Conservation (phyloP, 495 filamentous ascomycete genomes). For the Tuber brumale region DNA sequence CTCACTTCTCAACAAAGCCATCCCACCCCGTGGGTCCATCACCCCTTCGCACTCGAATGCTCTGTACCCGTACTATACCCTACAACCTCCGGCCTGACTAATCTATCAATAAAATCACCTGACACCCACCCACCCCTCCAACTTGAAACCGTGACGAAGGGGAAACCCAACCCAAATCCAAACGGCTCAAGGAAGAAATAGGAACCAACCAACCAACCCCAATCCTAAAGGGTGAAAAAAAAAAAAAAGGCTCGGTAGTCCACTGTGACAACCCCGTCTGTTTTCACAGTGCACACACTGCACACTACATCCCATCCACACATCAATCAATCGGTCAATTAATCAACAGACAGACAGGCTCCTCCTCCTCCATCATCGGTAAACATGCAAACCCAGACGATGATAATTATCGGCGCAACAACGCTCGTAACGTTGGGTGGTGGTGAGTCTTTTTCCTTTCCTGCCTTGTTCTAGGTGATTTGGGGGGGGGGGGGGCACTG, state of each 20-base stretch:
- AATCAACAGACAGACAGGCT: background rate
- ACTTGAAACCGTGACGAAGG: background rate
- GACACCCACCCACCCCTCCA: background rate
- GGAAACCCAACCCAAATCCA: background rate
- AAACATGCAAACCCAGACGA: conserved; percentile 55
- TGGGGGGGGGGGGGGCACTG: background rate
- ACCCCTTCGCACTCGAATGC: background rate
- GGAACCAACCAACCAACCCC: conserved; percentile 5
- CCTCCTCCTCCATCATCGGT: conserved; percentile 21
- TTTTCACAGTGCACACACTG: background rate
- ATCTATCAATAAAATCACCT: background rate
- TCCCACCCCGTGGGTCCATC: background rate
- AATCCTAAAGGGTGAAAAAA: background rate
- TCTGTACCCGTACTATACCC: background rate
- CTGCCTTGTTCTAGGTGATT: background rate
- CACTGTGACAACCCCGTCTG: background rate
- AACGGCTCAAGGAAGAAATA: background rate
- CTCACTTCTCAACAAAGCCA: background rate
- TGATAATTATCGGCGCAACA: conserved; percentile 45
- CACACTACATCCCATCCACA: background rate
- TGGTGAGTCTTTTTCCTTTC: conserved; percentile 27
- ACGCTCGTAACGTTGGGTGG: conserved; percentile 34
- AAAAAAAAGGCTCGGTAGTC: background rate
- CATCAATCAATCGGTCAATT: background rate
- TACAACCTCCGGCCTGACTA: background rate